These are phyloP conservation scores for Hymenoscyphus linearis DNA, from an alignment of 2,329 filamentous ascomycete species.

Conservation along the genomic window DNA sequence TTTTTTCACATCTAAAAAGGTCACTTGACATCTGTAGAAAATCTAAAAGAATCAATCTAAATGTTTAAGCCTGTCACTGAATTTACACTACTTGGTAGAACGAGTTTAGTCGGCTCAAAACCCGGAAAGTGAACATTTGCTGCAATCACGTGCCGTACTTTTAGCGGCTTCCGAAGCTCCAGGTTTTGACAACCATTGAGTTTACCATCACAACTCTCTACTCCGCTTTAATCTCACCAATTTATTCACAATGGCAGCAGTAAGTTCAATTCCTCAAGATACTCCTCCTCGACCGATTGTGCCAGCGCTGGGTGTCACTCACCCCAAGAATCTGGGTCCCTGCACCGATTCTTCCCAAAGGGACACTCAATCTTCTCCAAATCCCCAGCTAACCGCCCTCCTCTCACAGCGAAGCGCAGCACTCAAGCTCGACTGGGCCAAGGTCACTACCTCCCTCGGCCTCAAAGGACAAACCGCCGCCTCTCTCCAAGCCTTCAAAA, in stretches of 20 bases:
- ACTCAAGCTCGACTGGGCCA: constrained; percentile 98
- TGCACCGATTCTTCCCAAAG: constrained; percentile 20
- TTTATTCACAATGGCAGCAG: constrained; percentile 58
- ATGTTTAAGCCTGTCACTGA: too few relatives aligned
- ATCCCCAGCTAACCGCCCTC: constrained; percentile 23
- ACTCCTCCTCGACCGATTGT: constrained; percentile 8
- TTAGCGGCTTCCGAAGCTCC: constrained; percentile 12
- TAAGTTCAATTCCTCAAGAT: constrained; percentile 44
- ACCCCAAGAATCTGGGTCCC: constrained; percentile 3
- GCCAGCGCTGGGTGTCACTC: not conserved
- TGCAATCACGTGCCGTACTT: constrained; percentile 20
- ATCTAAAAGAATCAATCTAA: too few relatives aligned
- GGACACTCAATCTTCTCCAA: constrained; percentile 11
- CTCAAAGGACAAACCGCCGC: constrained; percentile 91
- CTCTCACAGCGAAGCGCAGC: constrained; percentile 82
- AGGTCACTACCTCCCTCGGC: constrained; percentile 88
- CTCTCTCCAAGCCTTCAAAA: constrained; percentile 95
- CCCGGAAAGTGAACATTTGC: not conserved
- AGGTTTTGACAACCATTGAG: constrained; percentile 24
- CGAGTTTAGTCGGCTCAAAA: not conserved
- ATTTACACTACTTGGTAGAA: too few relatives aligned
- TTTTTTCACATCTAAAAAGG: too few relatives aligned
- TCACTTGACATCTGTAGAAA: too few relatives aligned
- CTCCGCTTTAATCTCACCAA: constrained; percentile 42
- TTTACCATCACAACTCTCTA: constrained; percentile 42